Base-by-base conservation (phyloP, 2,329 filamentous ascomycete genomes). In the Penicillium sp. region DNA sequence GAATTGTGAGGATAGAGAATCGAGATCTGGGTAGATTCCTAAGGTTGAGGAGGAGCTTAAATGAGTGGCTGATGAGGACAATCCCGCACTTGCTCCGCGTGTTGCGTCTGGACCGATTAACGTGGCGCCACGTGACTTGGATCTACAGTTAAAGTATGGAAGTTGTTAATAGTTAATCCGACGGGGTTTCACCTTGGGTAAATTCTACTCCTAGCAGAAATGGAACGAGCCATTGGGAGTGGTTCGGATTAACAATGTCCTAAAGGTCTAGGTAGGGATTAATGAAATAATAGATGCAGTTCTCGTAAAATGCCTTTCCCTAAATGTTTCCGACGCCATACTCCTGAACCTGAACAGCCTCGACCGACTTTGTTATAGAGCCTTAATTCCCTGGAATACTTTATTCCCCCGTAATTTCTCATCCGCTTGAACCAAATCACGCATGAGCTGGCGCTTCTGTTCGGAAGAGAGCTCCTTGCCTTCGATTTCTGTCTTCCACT, bases 401-500 rank as follows among this genome's bases (percentile, higher is more conserved):
- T 77, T 78, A 65, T 83, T 86, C 27, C 68, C 71, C 66, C 78
- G 71, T 59, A 86, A 63, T 64, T 81, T 83, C 61, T 85, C 77
- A 66, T 96, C 87, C 2, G 75, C 81, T 59, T 79, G 80, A 3
- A 97, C 88, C 60, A 97, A 71, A 60, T 91, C 88, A 67, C 82
- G 86, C 80, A 97, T 83, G 59, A 83, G 80, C 55, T 79, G 77
- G 6, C 92, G 81, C 76, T 93, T 91, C 67, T 95, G 84, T 58
- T 88, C 84, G 60, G 83, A 83, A 49, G 75, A 83, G 76, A 89
- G 52, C 9, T 63, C 60, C 43, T 75, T 68, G 27, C 78, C 81
- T 66, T 92, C 85, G 7, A 83, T 77, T 57, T 82, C 76, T 45
- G 82, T 78, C 76, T 95, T 96, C 93, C 93, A 98, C 67, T 83